A percentile compares a stretch with the other conserved stretches of the same genome.
Evolutionary conservation across 2,329 filamentous ascomycete genomes (phyloP).

Genomic region (Biscogniauxia mediterranea): DNA sequence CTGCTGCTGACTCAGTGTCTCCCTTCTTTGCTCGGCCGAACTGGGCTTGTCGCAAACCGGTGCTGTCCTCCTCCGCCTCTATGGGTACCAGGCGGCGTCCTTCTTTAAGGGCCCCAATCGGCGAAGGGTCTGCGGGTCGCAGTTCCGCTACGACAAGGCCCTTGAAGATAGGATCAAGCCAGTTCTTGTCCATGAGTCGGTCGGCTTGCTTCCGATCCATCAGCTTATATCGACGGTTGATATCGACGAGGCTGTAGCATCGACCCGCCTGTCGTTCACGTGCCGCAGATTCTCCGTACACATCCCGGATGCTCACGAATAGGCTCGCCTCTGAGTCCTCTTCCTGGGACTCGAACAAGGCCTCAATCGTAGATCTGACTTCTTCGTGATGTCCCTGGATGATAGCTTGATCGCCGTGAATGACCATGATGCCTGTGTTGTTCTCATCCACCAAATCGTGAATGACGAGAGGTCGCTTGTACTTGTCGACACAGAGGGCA

Average conservation of each 20-base stretch:
- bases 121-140: background rate
- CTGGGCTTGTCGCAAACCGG: background rate
- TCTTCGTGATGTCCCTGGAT: background rate
- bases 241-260: background rate
- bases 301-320: background rate
- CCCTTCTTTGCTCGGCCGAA: background rate
- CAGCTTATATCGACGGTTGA: background rate
- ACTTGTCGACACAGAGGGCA: constrained; percentile 3
- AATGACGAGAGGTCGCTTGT: background rate
- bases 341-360: background rate
- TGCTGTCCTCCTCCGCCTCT: background rate
- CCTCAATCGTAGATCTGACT: background rate
- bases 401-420: background rate
- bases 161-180: background rate
- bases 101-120: background rate
- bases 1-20: background rate
- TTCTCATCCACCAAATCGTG: constrained; percentile 6
- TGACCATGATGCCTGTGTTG: constrained; percentile 3
- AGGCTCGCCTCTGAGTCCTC: background rate
- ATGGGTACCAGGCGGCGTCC: background rate
- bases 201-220: background rate
- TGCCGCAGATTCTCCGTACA: background rate
- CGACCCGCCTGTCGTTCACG: background rate
- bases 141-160: background rate
- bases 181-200: background rate